phyloP scores from a whole-genome alignment of 2,329 filamentous ascomycete genomes.

The Colletotrichum cordylinicola region DNA sequence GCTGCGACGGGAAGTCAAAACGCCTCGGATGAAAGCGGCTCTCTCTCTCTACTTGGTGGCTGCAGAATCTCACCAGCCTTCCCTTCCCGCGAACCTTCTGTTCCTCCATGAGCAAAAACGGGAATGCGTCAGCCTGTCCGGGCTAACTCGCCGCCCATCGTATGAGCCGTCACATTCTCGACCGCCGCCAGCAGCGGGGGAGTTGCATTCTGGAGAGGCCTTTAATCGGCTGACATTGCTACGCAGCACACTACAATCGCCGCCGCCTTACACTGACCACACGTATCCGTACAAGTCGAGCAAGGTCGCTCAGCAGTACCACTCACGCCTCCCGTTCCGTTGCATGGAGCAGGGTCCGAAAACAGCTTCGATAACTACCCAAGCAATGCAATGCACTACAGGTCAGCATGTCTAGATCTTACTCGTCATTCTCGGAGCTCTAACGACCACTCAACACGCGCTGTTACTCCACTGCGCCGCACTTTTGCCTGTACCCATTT shows the following conservation, averaged over 20 bases:
- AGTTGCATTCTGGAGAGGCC: neutral
- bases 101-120: neutral
- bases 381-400: neutral
- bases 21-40: conserved; percentile 18
- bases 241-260: neutral
- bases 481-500: neutral
- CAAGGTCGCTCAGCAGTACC: neutral
- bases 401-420: neutral
- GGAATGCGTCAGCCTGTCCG: neutral
- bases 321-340: neutral
- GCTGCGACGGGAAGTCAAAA: neutral
- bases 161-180: neutral
- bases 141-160: neutral
- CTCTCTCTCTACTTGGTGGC: neutral
- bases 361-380: neutral
- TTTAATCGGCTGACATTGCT: neutral
- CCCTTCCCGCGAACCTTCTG: neutral
- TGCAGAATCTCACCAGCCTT: neutral
- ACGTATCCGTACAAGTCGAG: neutral
- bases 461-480: conserved; percentile 1
- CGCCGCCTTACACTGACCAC: neutral
- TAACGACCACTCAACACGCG: neutral
- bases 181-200: neutral
- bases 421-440: neutral
- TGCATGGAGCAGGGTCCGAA: neutral